These are phyloP conservation scores for Melastoma candidum DNA, from an alignment of 441 rosid genomes.

Conservation along the genomic window DNA sequence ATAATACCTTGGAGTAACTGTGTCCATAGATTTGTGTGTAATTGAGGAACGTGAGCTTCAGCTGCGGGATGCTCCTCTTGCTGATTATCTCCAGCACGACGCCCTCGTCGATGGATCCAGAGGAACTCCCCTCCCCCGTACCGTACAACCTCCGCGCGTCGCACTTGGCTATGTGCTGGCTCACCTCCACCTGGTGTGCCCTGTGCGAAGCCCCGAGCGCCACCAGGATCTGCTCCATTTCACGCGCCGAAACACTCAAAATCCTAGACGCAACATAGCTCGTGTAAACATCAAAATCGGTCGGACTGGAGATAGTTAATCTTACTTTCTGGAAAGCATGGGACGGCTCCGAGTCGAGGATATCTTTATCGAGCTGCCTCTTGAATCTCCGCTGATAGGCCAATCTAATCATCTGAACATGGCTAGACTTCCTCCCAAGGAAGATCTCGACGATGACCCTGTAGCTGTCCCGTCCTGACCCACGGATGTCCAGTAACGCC, in stretches of 20 bases:
- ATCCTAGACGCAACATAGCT: not conserved
- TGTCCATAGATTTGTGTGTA: conserved; percentile 57
- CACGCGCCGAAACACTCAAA: too few relatives aligned
- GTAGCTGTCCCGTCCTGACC: conserved; percentile 19
- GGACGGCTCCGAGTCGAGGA: conserved; percentile 44
- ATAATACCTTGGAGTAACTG: conserved; percentile 39
- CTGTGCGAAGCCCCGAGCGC: conserved; percentile 55
- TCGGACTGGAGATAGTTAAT: not conserved
- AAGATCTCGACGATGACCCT: conserved; percentile 45
- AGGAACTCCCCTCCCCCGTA: conserved; percentile 41
- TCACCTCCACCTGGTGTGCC: conserved; percentile 47
- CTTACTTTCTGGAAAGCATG: conserved; percentile 50
- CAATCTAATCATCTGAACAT: conserved; percentile 35
- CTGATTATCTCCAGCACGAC: conserved; percentile 51
- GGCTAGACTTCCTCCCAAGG: conserved; percentile 54
- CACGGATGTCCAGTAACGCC: conserved; percentile 26
- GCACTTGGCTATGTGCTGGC: conserved; percentile 46
- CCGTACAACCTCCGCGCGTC: conserved; percentile 50
- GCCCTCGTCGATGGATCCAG: conserved; percentile 32
- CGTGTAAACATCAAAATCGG: not conserved
- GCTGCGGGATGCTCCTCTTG: conserved; percentile 55
- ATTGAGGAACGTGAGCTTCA: conserved; percentile 44
- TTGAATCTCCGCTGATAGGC: conserved; percentile 36
- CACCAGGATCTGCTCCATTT: conserved; percentile 32
- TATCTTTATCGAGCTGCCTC: conserved; percentile 46